These are phyloP conservation scores for Termitomyces titanicus DNA, from an alignment of 768 basidiomycete genomes.

Conservation along the genomic window DNA sequence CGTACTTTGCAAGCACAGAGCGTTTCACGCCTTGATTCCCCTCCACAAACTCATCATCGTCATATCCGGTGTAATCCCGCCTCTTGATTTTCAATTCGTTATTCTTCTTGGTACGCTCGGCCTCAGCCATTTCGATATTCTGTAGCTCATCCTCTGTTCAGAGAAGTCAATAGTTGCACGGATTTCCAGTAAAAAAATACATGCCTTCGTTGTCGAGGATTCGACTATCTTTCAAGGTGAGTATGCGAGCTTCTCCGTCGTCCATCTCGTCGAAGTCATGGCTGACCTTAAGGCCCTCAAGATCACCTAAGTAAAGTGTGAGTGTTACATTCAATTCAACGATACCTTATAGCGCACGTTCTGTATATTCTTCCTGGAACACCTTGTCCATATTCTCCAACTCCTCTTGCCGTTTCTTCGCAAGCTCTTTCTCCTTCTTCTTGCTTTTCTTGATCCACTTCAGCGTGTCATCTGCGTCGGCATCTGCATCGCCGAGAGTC, in stretches of 20 bases:
- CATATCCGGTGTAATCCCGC: slow-evolving; percentile 89
- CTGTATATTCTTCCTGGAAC: slow-evolving; percentile 77
- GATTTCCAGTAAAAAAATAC: slow-evolving; percentile 9
- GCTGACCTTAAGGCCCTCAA: slow-evolving; percentile 91
- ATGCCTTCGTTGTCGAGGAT: slow-evolving; percentile 93
- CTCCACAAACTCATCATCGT: slow-evolving; percentile 89
- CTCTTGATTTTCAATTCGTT: slow-evolving; percentile 85
- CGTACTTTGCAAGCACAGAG: slow-evolving; percentile 87
- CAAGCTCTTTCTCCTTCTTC: slow-evolving; percentile 88
- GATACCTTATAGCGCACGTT: slow-evolving; percentile 52
- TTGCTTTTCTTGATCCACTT: slow-evolving; percentile 92
- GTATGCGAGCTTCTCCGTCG: slow-evolving; percentile 92
- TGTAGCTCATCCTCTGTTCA: slow-evolving; percentile 91
- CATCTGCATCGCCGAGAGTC: slow-evolving; percentile 87
- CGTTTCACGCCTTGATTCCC: slow-evolving; percentile 78
- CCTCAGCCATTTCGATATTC: slow-evolving; percentile 93
- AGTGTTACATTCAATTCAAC: not conserved
- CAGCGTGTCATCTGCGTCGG: slow-evolving; percentile 70
- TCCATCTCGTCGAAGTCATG: slow-evolving; percentile 92
- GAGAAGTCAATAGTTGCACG: not conserved
- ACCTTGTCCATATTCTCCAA: slow-evolving; percentile 81
- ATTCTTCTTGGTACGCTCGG: slow-evolving; percentile 74
- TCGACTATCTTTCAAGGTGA: slow-evolving; percentile 94
- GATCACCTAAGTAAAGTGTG: slow-evolving; percentile 51
- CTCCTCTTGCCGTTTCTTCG: slow-evolving; percentile 77